Evolutionary conservation across 2,329 filamentous ascomycete species (phyloP).

Genomic region (Coniella lustricola): DNA sequence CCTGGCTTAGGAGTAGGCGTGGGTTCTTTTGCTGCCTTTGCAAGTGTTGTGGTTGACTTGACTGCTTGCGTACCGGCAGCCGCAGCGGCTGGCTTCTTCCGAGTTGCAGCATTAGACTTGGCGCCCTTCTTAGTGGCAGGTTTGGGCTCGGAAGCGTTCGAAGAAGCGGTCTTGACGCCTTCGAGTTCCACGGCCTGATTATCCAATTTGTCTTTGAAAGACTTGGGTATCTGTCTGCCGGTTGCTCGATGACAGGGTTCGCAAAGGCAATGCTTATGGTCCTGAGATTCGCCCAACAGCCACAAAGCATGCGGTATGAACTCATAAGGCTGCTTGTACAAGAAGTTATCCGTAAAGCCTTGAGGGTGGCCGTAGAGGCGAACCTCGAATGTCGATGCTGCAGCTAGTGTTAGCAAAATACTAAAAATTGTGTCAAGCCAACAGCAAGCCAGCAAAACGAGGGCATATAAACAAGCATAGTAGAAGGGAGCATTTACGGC

Average conservation of each 20-base stretch:
- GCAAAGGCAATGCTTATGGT: conserved; percentile 45
- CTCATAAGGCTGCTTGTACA: conserved; percentile 47
- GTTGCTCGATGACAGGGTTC: conserved; percentile 21
- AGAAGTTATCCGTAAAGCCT: conserved; percentile 19
- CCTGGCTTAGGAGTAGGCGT: background rate
- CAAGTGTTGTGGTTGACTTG: background rate
- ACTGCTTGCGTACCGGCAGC: background rate
- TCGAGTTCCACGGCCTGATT: conserved; percentile 6
- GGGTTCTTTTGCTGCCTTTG: conserved; percentile 7
- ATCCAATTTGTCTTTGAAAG: conserved; percentile 12
- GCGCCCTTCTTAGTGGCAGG: conserved; percentile 7
- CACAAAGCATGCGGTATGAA: conserved; percentile 46
- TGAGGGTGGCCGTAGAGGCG: conserved; percentile 12
- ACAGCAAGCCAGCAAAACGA: background rate
- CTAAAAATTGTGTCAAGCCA: background rate
- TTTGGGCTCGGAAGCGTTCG: conserved; percentile 6
- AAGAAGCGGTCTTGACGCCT: background rate
- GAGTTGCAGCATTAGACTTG: conserved; percentile 4
- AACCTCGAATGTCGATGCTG: conserved; percentile 6
- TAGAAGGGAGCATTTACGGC: background rate
- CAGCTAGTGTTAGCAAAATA: background rate
- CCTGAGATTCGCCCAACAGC: conserved; percentile 40
- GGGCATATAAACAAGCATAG: no score
- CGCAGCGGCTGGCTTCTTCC: conserved; percentile 4
- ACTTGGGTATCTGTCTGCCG: conserved; percentile 8